Base-by-base conservation (phyloP, 331 rosid genomes). In the Rosa hybrid region DNA sequence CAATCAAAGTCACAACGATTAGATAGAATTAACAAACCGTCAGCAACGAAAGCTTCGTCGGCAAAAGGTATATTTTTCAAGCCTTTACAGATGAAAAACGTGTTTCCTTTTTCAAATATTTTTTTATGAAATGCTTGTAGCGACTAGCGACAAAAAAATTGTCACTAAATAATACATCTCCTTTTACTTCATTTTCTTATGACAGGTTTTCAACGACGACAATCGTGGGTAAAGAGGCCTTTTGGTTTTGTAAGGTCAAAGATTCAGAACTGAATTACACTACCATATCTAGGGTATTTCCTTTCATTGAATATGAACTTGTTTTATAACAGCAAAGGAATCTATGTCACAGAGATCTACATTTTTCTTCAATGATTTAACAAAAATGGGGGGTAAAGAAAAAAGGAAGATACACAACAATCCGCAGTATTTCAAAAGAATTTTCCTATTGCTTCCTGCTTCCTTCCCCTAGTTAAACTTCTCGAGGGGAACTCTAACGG, bases 291-390 rank as follows among this genome's bases (percentile, higher is more conserved):
- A 4, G 45, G 10, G 20, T 3, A 30, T 14, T 65, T 14, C 41
- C 68, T 78, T 81, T 81, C 81, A 71, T 62, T n/a, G 81, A 82
- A 83, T 80, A 72, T 80, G 82, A 86, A 85, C 81, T 84, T 73
- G 88, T 80, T 77, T 59, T 72, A 71, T 69, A 81, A 78, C 83
- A 84, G 84, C 71, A 81, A 81, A 63, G 44, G 54, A 63, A 79
- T 79, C 79, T 77, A 77, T 67, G 82, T 78, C 82, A 83, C 86
- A 80, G 72, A 57, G 76, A 56, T 83, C 93, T 88, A 84, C 67
- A 77, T 50, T 83, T 51, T 87, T 79, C 82, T 77, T 81, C 78
- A 76, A 83, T 69, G 88, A 75, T 81, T 69, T 81, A 62, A 83
- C 76, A 76, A 80, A 86, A 86, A 81, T 54, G 41, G 39, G 54